These are phyloP conservation scores for Phytopythium delawarense DNA, from an alignment of 352 stramenopile species.

Conservation along the genomic window DNA sequence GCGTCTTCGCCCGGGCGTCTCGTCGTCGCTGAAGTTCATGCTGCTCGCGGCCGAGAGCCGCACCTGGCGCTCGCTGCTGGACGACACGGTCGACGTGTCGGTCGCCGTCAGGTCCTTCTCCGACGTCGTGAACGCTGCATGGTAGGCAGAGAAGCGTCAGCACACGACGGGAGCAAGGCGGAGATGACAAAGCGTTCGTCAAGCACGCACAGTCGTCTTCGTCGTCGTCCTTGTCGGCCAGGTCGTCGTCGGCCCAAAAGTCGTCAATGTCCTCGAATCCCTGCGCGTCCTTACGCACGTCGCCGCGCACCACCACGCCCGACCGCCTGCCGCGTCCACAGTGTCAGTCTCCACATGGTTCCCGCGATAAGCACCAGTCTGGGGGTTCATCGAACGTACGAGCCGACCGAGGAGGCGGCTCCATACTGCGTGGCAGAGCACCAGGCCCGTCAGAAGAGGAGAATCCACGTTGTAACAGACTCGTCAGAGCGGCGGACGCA, in stretches of 20 bases:
- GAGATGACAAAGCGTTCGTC: neutral
- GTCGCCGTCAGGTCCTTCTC: constrained; percentile 34
- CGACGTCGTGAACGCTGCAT: constrained; percentile 4
- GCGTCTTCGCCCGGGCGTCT: neutral
- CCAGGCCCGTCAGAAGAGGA: no score
- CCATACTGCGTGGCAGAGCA: neutral
- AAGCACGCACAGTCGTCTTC: constrained; percentile 23
- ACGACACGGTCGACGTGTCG: constrained; percentile 42
- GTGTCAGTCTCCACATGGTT: neutral
- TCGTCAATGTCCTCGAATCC: constrained; percentile 87
- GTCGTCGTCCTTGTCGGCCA: constrained; percentile 35
- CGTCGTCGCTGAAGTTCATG: constrained; percentile 25
- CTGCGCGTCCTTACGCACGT: constrained; percentile 71
- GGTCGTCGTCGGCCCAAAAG: constrained; percentile 72
- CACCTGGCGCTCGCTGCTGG: constrained; percentile 43
- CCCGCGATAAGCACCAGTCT: neutral
- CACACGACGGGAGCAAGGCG: neutral
- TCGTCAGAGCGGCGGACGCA: neutral
- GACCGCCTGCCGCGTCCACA: constrained; percentile 28
- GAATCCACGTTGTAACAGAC: neutral
- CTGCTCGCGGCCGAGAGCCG: constrained; percentile 32
- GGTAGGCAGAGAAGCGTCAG: constrained; percentile 10
- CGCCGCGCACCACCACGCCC: constrained; percentile 48
- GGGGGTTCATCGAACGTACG: constrained; percentile 9
- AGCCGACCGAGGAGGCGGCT: constrained; percentile 16